Percentiles rank a stretch among this genome's conserved stretches.
These are phyloP conservation scores for Eragrostis curvula DNA, from an alignment of 176 grass and related monocot genomes.

Conservation along the genomic window DNA sequence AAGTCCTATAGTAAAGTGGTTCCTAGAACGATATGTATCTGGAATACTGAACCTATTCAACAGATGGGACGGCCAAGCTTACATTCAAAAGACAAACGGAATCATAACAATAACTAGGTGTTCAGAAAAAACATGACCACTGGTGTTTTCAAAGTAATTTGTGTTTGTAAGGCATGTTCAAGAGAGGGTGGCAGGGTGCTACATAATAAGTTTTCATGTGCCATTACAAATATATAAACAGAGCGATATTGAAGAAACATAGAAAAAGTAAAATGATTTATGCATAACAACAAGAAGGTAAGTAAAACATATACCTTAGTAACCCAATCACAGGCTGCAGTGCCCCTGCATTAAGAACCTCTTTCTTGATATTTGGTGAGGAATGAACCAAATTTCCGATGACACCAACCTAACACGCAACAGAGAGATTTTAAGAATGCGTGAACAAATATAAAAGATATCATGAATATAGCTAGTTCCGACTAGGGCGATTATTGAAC, in stretches of 20 bases:
- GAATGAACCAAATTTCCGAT: constrained; percentile 99
- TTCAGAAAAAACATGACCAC: constrained; percentile 26
- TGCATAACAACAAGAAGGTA: too few relatives aligned
- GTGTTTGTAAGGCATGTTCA: not conserved
- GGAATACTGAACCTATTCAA: too few relatives aligned
- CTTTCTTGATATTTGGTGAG: constrained; percentile 99
- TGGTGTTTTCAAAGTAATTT: constrained; percentile 38
- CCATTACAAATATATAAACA: not conserved
- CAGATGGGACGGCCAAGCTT: constrained; percentile 12
- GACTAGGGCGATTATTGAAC: not conserved
- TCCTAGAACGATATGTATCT: not conserved
- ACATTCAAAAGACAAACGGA: not conserved
- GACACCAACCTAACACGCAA: constrained; percentile 82
- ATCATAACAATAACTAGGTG: constrained; percentile 3
- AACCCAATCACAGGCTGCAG: constrained; percentile 95
- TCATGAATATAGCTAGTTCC: constrained; percentile 9
- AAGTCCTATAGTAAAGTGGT: not conserved
- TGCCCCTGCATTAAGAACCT: constrained; percentile 94
- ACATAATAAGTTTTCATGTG: not conserved
- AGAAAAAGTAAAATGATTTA: constrained; percentile 4
- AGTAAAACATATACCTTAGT: too few relatives aligned
- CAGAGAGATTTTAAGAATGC: constrained; percentile 30
- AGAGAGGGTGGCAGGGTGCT: not conserved
- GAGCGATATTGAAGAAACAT: not conserved
- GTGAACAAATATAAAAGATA: constrained; percentile 26